These are phyloP conservation scores for Aspergillus sp. DNA, from an alignment of 2,329 filamentous ascomycete species.

Conservation along the genomic window DNA sequence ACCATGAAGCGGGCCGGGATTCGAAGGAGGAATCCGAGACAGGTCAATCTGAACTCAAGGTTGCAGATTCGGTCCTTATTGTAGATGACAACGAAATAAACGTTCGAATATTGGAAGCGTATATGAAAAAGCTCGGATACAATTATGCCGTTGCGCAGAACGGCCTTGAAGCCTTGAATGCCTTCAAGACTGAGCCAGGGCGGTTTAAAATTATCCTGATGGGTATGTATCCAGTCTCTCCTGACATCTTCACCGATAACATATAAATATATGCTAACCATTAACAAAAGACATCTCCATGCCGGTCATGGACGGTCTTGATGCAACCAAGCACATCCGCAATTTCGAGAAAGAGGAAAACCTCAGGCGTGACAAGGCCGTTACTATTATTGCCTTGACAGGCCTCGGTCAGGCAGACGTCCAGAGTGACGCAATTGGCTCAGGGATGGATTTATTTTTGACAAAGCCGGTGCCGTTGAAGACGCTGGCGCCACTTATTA, in stretches of 20 bases:
- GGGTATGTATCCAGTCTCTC: conserved; percentile 5
- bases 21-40: too few relatives aligned
- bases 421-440: conserved; percentile 23
- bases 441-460: conserved; percentile 27
- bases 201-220: conserved; percentile 10
- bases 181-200: conserved; percentile 11
- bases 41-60: too few relatives aligned
- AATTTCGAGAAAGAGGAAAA: conserved; percentile 13
- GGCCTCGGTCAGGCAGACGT: conserved; percentile 22
- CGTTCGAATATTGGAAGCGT: conserved; percentile 25
- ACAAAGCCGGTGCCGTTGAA: conserved; percentile 20
- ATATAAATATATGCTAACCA: not conserved
- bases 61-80: conserved; percentile 15
- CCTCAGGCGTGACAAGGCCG: not conserved
- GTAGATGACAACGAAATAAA: conserved; percentile 35
- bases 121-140: conserved; percentile 21
- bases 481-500: not conserved
- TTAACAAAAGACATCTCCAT: conserved; percentile 26
- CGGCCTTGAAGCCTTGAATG: conserved; percentile 28
- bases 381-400: conserved; percentile 22
- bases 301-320: conserved; percentile 30
- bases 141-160: conserved; percentile 25
- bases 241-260: not conserved
- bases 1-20: too few relatives aligned
- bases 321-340: conserved; percentile 23